Conservation (phyloP, 2,329 filamentous ascomycete genomes). For the Cladobotryum protrusum region DNA sequence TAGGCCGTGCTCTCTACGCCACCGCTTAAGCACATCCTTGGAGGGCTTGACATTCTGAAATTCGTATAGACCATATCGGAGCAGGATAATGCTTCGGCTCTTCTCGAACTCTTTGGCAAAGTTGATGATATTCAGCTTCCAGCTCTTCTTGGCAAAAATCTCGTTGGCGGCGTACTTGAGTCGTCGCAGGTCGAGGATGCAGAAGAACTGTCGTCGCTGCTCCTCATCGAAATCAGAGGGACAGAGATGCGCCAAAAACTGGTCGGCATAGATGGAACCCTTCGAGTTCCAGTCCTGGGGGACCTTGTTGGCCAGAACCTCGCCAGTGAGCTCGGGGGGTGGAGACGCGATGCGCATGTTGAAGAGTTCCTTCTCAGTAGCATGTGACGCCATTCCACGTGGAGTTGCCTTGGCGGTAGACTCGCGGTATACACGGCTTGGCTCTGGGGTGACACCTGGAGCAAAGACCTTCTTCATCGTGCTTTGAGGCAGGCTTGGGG, state of each 20-base stretch:
- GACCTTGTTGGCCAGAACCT: constrained; percentile 46
- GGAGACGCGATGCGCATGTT: constrained; percentile 54
- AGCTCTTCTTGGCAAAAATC: constrained; percentile 54
- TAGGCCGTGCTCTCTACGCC: constrained; percentile 51
- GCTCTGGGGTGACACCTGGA: constrained; percentile 38
- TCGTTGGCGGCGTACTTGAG: constrained; percentile 57
- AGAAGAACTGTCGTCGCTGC: constrained; percentile 57
- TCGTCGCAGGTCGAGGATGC: constrained; percentile 54
- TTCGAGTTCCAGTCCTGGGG: constrained; percentile 46
- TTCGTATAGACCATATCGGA: constrained; percentile 56
- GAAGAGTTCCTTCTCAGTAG: constrained; percentile 47
- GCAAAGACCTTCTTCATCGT: constrained; percentile 44
- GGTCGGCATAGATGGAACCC: constrained; percentile 54
- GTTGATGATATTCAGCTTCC: constrained; percentile 56
- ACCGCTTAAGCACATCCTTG: constrained; percentile 50
- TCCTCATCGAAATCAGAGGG: constrained; percentile 52
- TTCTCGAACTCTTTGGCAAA: constrained; percentile 61
- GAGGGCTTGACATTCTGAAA: constrained; percentile 58
- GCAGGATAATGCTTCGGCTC: constrained; percentile 54
- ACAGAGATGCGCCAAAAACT: constrained; percentile 52
- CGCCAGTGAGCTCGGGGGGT: constrained; percentile 49
- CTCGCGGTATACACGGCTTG: constrained; percentile 37
- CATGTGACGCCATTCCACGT: constrained; percentile 44
- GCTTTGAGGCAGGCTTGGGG: constrained; percentile 39
- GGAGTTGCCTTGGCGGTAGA: constrained; percentile 41